phyloP scores from a whole-genome alignment of 257 asterid species.

The Nicotiana noctiflora region DNA sequence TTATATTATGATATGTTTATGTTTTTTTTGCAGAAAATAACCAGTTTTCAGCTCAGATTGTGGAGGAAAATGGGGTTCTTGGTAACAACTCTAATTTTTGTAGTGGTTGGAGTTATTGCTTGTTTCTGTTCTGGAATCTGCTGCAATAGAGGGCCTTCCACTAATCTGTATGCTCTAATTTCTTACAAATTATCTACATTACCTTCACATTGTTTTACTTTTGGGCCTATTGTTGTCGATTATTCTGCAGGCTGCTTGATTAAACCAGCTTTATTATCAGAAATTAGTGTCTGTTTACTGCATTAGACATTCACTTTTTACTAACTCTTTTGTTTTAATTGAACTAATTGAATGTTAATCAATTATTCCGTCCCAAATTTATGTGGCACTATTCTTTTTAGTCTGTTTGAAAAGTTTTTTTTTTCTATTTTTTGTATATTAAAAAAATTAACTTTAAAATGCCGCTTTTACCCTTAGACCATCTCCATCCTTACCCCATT shows the following conservation, averaged over 20 bases:
- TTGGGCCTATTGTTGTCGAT: background rate
- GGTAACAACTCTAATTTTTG: constrained; percentile 68
- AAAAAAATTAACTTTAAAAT: too few relatives aligned
- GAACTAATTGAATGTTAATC: background rate
- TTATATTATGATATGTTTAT: too few relatives aligned
- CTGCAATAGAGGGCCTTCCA: constrained; percentile 86
- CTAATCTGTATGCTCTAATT: constrained; percentile 65
- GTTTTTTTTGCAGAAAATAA: background rate
- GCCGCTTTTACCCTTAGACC: too few relatives aligned
- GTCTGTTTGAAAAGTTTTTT: too few relatives aligned
- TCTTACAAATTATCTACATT: background rate
- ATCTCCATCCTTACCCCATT: too few relatives aligned
- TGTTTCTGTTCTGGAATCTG: constrained; percentile 66
- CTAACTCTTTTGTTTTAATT: background rate
- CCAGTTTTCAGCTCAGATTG: background rate
- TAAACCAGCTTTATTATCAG: background rate
- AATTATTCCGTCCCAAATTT: too few relatives aligned
- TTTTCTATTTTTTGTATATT: too few relatives aligned
- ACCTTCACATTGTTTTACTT: background rate
- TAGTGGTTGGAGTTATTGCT: constrained; percentile 76
- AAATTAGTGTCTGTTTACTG: background rate
- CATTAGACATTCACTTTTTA: background rate
- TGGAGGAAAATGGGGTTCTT: constrained; percentile 55
- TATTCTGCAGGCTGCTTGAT: background rate
- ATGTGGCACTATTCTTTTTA: too few relatives aligned